A percentile compares a stretch with the other conserved stretches of the same genome.
phyloP scores from a whole-genome alignment of 768 basidiomycete species.

The Trametes sanguinea region DNA sequence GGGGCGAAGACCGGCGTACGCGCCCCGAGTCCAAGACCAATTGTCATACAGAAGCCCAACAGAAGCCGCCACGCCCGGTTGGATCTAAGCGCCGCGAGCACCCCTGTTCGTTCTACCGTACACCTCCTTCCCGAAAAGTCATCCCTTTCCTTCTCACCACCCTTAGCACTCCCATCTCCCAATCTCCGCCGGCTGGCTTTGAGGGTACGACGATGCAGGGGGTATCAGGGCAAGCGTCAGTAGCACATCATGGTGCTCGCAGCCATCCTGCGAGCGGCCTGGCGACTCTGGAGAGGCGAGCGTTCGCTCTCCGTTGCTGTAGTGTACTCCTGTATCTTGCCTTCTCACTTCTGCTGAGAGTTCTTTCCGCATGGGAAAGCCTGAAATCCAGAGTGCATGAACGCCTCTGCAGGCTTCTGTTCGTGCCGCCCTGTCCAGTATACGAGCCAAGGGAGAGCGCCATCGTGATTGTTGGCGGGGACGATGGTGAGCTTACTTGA shows the following conservation, averaged over 20 bases:
- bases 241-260: not conserved
- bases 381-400: conserved; percentile 15
- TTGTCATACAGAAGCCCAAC: not conserved
- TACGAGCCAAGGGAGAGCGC: conserved; percentile 32
- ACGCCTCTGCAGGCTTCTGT: conserved; percentile 16
- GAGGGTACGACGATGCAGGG: not conserved
- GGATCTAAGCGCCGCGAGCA: conserved; percentile 15
- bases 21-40: not conserved
- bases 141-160: conserved; percentile 12
- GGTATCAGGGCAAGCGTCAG: not conserved
- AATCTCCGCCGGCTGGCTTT: conserved; percentile 13
- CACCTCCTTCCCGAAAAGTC: conserved; percentile 3
- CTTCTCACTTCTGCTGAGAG: conserved; percentile 18
- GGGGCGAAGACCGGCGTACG: not conserved
- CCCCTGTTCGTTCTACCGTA: not conserved
- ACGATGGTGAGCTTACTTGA: conserved; percentile 27
- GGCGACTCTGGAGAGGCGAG: conserved; percentile 1
- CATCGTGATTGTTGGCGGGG: conserved; percentile 34
- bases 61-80: not conserved
- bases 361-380: conserved; percentile 19
- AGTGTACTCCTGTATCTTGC: conserved; percentile 15
- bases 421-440: conserved; percentile 28
- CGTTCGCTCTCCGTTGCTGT: conserved; percentile 3
- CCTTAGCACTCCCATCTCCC: conserved; percentile 11
- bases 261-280: not conserved